phyloP scores from a whole-genome alignment of 176 grass and related monocot genomes.

The Luzula sylvatica region DNA sequence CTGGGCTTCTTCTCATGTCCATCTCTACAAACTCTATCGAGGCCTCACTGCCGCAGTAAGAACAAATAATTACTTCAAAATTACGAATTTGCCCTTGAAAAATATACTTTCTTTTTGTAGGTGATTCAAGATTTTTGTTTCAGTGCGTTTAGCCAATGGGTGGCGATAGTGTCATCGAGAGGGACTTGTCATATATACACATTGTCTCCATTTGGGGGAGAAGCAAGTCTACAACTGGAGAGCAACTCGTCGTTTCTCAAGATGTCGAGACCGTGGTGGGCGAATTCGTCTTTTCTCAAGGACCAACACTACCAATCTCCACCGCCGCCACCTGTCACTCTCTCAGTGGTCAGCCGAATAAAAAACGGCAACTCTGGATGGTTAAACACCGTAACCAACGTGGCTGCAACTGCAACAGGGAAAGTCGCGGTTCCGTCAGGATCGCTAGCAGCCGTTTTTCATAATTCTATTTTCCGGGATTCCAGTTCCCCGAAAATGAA shows the following conservation, averaged over 20 bases:
- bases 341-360: constrained; percentile 91
- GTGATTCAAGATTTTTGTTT: constrained; percentile 98
- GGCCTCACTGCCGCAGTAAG: constrained; percentile 94
- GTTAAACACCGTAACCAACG: constrained; percentile 94
- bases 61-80: neutral
- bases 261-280: constrained; percentile 88
- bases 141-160: constrained; percentile 95
- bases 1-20: constrained; percentile 84
- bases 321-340: constrained; percentile 50
- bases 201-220: constrained; percentile 87
- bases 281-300: constrained; percentile 62
- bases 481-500: constrained; percentile 53
- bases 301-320: constrained; percentile 78
- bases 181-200: constrained; percentile 87
- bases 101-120: constrained; percentile 40
- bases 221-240: constrained; percentile 66
- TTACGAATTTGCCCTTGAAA: neutral
- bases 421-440: constrained; percentile 75
- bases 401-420: constrained; percentile 88
- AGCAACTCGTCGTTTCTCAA: constrained; percentile 45
- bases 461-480: constrained; percentile 66
- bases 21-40: constrained; percentile 97
- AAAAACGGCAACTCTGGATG: constrained; percentile 86
- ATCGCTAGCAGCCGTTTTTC: constrained; percentile 64
- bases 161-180: constrained; percentile 82